Conservation (phyloP, 2,329 filamentous ascomycete genomes). For the Phialophora tarda region DNA sequence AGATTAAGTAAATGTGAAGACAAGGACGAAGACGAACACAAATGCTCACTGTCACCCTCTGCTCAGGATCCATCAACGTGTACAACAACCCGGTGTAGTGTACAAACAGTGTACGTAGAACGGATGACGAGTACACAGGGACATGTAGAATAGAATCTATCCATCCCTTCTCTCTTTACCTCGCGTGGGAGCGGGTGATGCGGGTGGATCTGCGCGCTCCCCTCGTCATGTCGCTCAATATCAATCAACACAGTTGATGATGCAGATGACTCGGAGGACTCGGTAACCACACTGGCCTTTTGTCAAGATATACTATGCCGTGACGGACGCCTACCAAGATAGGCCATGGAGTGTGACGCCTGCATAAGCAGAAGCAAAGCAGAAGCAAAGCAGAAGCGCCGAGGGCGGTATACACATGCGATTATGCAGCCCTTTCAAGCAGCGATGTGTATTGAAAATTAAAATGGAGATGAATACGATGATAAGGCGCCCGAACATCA, state of each 20-base stretch:
- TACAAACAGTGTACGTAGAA: background rate
- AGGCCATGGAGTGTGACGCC: no score
- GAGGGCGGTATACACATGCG: no score
- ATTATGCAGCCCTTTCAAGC: no score
- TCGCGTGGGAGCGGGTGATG: background rate
- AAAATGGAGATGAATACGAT: no score
- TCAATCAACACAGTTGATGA: background rate
- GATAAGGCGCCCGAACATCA: background rate
- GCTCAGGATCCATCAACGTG: background rate
- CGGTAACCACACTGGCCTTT: no score
- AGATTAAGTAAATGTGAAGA: constrained; percentile 2
- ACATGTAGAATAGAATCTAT: background rate
- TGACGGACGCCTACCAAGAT: no score
- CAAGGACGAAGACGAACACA: background rate
- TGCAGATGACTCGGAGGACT: no score
- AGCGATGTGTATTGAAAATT: no score
- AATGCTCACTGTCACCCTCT: background rate
- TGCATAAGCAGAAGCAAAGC: no score
- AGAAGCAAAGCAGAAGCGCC: no score
- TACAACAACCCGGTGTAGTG: background rate
- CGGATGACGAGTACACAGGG: no score
- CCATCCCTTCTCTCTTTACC: background rate
- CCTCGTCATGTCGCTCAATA: background rate
- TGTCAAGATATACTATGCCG: no score
- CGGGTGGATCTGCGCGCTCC: background rate